phyloP scores from a whole-genome alignment of 495 filamentous ascomycete genomes.

The Beverwykella pulmonaria region DNA sequence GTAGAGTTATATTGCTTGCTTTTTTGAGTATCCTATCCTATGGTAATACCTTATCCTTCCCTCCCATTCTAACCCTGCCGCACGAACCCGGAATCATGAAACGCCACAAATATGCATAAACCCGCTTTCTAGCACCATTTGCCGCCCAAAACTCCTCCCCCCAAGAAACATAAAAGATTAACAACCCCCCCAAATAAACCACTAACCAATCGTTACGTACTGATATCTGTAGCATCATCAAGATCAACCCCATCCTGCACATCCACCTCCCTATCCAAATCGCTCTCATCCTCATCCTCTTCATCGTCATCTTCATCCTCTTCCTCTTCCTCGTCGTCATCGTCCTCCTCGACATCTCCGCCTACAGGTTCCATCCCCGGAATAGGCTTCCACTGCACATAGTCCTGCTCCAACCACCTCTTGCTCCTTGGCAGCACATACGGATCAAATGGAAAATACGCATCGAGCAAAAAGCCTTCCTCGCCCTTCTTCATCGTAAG shows the following conservation, averaged over 20 bases:
- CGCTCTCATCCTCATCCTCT: constrained; percentile 18
- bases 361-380: constrained; percentile 63
- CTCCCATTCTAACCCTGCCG: no score
- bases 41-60: no score
- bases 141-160: no score
- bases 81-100: no score
- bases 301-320: constrained; percentile 42
- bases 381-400: constrained; percentile 79
- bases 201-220: not conserved
- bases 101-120: not conserved
- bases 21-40: no score
- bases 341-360: constrained; percentile 55
- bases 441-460: constrained; percentile 96
- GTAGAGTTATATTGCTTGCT: no score
- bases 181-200: not conserved
- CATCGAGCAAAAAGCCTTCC: constrained; percentile 76
- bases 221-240: constrained; percentile 9
- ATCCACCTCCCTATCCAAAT: constrained; percentile 11
- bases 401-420: constrained; percentile 82
- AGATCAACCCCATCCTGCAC: constrained; percentile 7
- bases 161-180: no score
- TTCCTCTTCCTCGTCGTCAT: constrained; percentile 52
- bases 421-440: constrained; percentile 84
- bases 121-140: not conserved
- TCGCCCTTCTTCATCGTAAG: constrained; percentile 61